A percentile compares a stretch with the other conserved stretches of the same genome.
Evolutionary conservation across 805 yeast genomes (phyloP).

Genomic region (Candida insectorum): DNA sequence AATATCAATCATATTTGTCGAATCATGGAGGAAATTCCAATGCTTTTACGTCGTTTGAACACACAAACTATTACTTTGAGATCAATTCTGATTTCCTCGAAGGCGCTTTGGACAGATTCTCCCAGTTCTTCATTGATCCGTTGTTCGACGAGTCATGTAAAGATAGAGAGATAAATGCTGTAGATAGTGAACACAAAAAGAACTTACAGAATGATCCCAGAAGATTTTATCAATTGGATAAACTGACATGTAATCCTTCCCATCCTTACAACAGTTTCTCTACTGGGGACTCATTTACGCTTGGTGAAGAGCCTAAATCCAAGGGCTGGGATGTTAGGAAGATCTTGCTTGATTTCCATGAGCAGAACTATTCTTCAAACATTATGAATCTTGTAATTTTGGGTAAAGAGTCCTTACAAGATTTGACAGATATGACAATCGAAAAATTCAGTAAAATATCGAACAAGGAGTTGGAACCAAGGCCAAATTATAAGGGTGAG

Average conservation of each 20-base stretch:
- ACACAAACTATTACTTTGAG: constrained; percentile 90
- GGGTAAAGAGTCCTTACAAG: constrained; percentile 76
- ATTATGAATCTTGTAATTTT: constrained; percentile 83
- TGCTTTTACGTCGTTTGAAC: constrained; percentile 86
- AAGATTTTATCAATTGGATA: constrained; percentile 84
- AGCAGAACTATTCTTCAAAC: constrained; percentile 73
- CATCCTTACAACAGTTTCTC: constrained; percentile 89
- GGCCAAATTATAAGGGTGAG: constrained; percentile 42
- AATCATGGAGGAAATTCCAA: constrained; percentile 87
- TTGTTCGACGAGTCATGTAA: constrained; percentile 70
- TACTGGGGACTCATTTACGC: constrained; percentile 81
- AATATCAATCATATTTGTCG: constrained; percentile 68
- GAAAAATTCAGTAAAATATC: constrained; percentile 62
- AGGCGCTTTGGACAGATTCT: constrained; percentile 88
- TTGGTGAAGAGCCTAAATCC: constrained; percentile 60
- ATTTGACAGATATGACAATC: constrained; percentile 66
- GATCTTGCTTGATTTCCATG: constrained; percentile 73
- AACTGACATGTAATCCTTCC: constrained; percentile 61
- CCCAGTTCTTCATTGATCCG: constrained; percentile 89
- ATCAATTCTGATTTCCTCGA: constrained; percentile 69
- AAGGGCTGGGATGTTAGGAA: constrained; percentile 74
- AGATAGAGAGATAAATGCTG: constrained; percentile 91
- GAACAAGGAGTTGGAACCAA: constrained; percentile 41
- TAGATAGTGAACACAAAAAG: constrained; percentile 93
- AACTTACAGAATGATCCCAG: constrained; percentile 86